Conservation (phyloP, 441 rosid genomes). For the Arabidopsis lyrata region DNA sequence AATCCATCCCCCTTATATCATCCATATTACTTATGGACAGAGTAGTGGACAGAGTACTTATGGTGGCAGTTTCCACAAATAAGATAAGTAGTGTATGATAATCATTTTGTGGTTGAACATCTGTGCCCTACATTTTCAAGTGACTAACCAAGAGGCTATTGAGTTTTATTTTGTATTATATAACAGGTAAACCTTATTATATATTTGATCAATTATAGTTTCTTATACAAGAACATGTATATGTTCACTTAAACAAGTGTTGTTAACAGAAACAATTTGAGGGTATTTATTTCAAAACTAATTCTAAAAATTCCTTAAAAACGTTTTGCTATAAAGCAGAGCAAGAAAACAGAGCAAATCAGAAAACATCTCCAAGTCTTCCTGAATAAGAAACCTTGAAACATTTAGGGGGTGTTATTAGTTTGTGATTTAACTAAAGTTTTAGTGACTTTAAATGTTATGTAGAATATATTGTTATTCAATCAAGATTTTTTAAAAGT, state of each 20-base stretch:
- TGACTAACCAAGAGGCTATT: no score
- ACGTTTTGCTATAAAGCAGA: neutral
- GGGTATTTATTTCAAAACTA: neutral
- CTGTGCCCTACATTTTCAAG: neutral
- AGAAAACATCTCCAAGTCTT: neutral
- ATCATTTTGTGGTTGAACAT: neutral
- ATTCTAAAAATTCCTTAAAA: neutral
- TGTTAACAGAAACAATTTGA: neutral
- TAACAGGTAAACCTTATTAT: neutral
- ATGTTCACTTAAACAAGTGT: neutral
- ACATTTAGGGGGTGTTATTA: no score
- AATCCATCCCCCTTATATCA: neutral
- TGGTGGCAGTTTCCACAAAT: no score
- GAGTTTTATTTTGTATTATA: no score
- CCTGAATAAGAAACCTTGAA: neutral
- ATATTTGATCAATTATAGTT: neutral
- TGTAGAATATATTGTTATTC: no score
- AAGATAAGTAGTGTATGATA: neutral
- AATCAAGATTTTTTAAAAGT: no score
- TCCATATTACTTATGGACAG: no score
- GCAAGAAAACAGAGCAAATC: conserved; percentile 17
- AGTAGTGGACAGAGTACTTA: no score
- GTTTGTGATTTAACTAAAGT: no score
- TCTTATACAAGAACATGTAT: neutral
- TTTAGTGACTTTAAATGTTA: no score